Percentiles rank a stretch among this genome's conserved stretches.
phyloP scores from a whole-genome alignment of 352 stramenopile genomes.

The Phytophthora podocarpi region DNA sequence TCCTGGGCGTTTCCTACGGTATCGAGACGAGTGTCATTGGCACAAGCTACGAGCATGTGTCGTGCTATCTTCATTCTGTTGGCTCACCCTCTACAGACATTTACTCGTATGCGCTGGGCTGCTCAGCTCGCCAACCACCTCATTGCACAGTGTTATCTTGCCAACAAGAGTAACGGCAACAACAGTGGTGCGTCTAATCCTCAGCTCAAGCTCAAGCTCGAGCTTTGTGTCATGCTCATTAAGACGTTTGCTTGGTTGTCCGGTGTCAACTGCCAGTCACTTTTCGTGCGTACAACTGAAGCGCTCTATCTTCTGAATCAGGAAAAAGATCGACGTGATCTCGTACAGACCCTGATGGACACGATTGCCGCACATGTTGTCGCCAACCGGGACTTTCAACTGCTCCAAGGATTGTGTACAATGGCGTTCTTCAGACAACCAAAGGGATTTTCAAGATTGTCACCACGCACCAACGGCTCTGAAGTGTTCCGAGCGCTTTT shows the following conservation, averaged over 20 bases:
- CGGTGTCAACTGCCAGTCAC: slow-evolving; percentile 42
- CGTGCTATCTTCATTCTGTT: slow-evolving; percentile 72
- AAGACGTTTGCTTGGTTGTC: slow-evolving; percentile 63
- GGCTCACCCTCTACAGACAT: slow-evolving; percentile 62
- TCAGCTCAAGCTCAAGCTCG: slow-evolving; percentile 52
- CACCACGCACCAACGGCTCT: slow-evolving; percentile 42
- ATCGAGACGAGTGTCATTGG: slow-evolving; percentile 50
- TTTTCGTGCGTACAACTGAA: slow-evolving; percentile 63
- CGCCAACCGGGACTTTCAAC: slow-evolving; percentile 44
- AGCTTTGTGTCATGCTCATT: slow-evolving; percentile 66
- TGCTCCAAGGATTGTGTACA: slow-evolving; percentile 60
- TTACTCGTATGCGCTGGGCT: slow-evolving; percentile 53
- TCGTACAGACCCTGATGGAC: slow-evolving; percentile 49
- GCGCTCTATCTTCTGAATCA: slow-evolving; percentile 68
- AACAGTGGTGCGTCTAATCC: slow-evolving; percentile 2
- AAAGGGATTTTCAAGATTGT: slow-evolving; percentile 38
- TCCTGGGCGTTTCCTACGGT: slow-evolving; percentile 64
- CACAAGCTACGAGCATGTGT: slow-evolving; percentile 55
- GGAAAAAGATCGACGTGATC: slow-evolving; percentile 56
- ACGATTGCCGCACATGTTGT: slow-evolving; percentile 46
- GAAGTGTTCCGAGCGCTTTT: slow-evolving; percentile 58
- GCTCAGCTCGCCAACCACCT: slow-evolving; percentile 53
- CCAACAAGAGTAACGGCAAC: slow-evolving; percentile 36
- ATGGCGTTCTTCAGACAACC: slow-evolving; percentile 48
- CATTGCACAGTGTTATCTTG: slow-evolving; percentile 66